Conservation (phyloP, 306 rosid species). For the Carpinus fangiana region DNA sequence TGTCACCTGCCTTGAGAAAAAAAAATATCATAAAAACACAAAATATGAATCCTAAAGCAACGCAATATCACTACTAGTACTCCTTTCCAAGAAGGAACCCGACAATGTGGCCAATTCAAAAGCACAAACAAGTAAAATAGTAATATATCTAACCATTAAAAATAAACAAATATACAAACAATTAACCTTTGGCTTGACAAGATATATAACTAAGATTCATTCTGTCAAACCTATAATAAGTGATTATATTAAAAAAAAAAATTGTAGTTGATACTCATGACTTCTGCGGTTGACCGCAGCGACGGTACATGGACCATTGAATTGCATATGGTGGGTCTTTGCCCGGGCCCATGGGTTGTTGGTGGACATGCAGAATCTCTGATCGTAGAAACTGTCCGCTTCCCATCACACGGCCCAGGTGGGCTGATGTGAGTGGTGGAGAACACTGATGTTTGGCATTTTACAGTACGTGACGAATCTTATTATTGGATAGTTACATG, state of each 20-base stretch:
- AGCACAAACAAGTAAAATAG: too few relatives aligned
- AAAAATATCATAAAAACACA: too few relatives aligned
- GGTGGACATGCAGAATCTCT: constrained; percentile 4
- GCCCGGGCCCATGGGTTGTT: constrained; percentile 4
- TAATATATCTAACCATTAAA: too few relatives aligned
- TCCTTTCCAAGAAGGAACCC: too few relatives aligned
- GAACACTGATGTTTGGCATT: not conserved
- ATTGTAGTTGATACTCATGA: not conserved
- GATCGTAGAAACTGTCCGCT: not conserved
- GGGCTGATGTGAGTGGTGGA: not conserved
- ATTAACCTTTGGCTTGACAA: not conserved
- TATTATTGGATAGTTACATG: too few relatives aligned
- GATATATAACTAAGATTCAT: not conserved
- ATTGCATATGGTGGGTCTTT: not conserved
- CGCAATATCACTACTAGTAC: too few relatives aligned
- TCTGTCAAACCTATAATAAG: not conserved
- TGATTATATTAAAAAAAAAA: not conserved
- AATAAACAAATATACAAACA: not conserved
- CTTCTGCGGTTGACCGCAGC: not conserved
- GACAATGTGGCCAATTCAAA: too few relatives aligned
- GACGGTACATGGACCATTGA: not conserved
- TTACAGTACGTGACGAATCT: constrained; percentile 2
- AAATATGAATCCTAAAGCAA: too few relatives aligned
- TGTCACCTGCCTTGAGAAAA: too few relatives aligned
- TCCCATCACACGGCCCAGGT: not conserved